These are phyloP conservation scores for Nitzschia inconspicua DNA, from an alignment of 108 stramenopile genomes.

Conservation along the genomic window DNA sequence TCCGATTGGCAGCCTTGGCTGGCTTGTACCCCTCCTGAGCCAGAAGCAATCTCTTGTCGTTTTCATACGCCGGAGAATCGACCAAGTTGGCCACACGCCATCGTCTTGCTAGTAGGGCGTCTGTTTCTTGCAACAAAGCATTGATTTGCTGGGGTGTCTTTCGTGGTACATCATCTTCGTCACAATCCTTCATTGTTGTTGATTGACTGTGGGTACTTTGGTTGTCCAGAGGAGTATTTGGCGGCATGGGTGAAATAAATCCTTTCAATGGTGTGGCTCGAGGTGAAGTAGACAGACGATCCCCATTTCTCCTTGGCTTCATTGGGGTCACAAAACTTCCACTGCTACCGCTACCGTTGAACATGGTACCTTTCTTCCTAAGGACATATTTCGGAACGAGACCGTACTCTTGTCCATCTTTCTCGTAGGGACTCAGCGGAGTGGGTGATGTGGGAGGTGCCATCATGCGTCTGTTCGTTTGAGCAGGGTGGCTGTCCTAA, in stretches of 20 bases:
- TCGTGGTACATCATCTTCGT: background rate
- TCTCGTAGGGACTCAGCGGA: too few species aligned
- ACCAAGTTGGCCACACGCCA: slow-evolving; percentile 7
- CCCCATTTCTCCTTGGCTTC: too few species aligned
- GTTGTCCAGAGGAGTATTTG: background rate
- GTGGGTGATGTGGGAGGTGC: too few species aligned
- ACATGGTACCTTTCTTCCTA: slow-evolving; percentile 1
- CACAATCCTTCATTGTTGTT: slow-evolving; percentile 3
- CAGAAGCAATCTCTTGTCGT: slow-evolving; percentile 9
- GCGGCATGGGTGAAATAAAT: too few species aligned
- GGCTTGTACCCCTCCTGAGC: background rate
- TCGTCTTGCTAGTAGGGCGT: slow-evolving; percentile 2
- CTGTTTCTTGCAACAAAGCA: slow-evolving; percentile 2
- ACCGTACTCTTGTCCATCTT: slow-evolving; percentile 24
- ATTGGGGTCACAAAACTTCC: too few species aligned
- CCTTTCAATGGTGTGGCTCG: too few species aligned
- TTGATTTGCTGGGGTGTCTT: background rate
- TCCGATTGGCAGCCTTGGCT: slow-evolving; percentile 7
- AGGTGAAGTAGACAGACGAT: too few species aligned
- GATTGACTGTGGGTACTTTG: background rate
- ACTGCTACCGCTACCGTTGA: background rate
- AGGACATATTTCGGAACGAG: slow-evolving; percentile 22
- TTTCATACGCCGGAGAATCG: slow-evolving; percentile 4
- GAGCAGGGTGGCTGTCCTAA: too few species aligned
- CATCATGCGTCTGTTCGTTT: background rate